phyloP scores from a whole-genome alignment of 2,329 filamentous ascomycete genomes.

The Alternaria sp. region DNA sequence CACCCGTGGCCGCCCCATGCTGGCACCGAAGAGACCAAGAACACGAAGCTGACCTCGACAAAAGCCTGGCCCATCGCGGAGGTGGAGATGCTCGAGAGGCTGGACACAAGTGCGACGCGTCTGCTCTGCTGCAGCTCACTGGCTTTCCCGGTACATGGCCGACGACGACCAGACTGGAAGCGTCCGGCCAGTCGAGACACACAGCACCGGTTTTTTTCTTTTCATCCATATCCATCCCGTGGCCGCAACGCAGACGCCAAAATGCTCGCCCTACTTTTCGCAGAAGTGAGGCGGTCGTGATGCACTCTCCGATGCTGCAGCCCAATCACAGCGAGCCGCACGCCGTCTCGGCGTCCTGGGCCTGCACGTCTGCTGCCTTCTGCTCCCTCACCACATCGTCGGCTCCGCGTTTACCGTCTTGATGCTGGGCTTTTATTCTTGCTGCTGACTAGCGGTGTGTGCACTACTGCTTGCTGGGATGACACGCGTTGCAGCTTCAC shows the following conservation, averaged over 20 bases:
- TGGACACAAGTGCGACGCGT: slow-evolving; percentile 3
- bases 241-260: slow-evolving; percentile 25
- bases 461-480: slow-evolving; percentile 25
- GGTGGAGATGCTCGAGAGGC: background rate
- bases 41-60: slow-evolving; percentile 1
- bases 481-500: slow-evolving; percentile 45
- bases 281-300: slow-evolving; percentile 46
- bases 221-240: slow-evolving; percentile 9
- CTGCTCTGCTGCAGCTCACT: slow-evolving; percentile 1
- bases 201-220: slow-evolving; percentile 18
- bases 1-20: slow-evolving; percentile 3
- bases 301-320: slow-evolving; percentile 33
- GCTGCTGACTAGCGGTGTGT: slow-evolving; percentile 42
- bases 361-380: slow-evolving; percentile 27
- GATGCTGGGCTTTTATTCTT: slow-evolving; percentile 19
- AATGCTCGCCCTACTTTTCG: slow-evolving; percentile 41
- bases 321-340: slow-evolving; percentile 37
- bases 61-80: background rate
- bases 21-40: slow-evolving; percentile 2
- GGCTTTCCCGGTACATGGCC: background rate
- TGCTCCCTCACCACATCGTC: slow-evolving; percentile 27
- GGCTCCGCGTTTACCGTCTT: slow-evolving; percentile 27
- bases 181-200: slow-evolving; percentile 17
- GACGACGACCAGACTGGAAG: background rate
- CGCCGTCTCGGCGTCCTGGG: slow-evolving; percentile 28